Percentiles rank a stretch among this genome's conserved stretches.
Evolutionary conservation across 2,329 filamentous ascomycete species (phyloP).

Genomic region (Talaromyces pinophilus): DNA sequence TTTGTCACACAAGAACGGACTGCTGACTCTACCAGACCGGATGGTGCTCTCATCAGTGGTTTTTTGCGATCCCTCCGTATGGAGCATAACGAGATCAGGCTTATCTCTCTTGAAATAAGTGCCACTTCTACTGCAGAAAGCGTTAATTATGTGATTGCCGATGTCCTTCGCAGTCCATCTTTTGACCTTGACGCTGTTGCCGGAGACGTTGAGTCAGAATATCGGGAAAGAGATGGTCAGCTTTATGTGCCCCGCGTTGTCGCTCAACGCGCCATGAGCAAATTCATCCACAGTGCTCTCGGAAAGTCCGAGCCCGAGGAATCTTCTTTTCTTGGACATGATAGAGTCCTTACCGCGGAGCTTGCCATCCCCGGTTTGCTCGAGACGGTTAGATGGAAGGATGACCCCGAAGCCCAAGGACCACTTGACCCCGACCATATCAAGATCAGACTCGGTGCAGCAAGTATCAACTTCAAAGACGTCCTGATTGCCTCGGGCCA

Average conservation of each 20-base stretch:
- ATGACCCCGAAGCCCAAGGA: slow-evolving; percentile 16
- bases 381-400: not conserved
- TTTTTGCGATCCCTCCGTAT: not conserved
- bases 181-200: slow-evolving; percentile 6
- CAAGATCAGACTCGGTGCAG: not conserved
- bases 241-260: slow-evolving; percentile 1
- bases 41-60: not conserved
- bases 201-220: not conserved
- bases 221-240: not conserved
- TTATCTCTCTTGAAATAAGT: not conserved
- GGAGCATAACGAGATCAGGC: not conserved
- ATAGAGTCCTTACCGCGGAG: not conserved
- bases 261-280: not conserved
- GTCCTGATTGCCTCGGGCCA: slow-evolving; percentile 7
- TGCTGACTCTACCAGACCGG: not conserved
- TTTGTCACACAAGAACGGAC: not conserved
- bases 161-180: not conserved
- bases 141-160: not conserved
- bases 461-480: slow-evolving; percentile 11
- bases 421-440: slow-evolving; percentile 26
- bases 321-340: not conserved
- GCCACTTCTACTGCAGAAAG: not conserved
- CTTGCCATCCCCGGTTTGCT: not conserved
- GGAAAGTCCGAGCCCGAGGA: not conserved
- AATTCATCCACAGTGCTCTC: not conserved